phyloP scores from a whole-genome alignment of 164 flowering plant genomes.

The Euptelea pleiosperma region DNA sequence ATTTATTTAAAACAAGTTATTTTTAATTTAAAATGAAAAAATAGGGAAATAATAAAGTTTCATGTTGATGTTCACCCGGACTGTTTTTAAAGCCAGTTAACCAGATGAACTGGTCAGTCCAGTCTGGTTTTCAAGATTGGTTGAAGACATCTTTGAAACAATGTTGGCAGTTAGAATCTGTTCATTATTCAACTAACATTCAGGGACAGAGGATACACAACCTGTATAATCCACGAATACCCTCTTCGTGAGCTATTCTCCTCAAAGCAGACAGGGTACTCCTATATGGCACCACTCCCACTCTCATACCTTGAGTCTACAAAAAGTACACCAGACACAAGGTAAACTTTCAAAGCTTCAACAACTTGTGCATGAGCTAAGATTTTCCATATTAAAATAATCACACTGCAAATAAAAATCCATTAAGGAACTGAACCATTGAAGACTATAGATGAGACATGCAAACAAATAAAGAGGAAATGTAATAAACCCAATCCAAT shows the following conservation, averaged over 20 bases:
- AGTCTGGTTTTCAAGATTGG: no score
- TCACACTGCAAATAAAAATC: not conserved
- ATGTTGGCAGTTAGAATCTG: not conserved
- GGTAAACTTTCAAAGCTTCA: constrained; percentile 1
- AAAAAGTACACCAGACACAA: constrained; percentile 14
- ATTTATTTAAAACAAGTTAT: no score
- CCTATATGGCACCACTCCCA: constrained; percentile 66
- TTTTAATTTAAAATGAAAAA: no score
- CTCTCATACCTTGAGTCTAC: constrained; percentile 92
- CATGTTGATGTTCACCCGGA: no score
- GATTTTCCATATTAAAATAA: not conserved
- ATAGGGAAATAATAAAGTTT: no score
- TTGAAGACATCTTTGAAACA: constrained; percentile 11
- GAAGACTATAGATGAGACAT: no score
- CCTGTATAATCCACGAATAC: constrained; percentile 96
- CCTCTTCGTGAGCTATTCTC: constrained; percentile 87
- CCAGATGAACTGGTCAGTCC: no score
- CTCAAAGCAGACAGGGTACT: constrained; percentile 82
- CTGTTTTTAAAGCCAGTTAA: no score
- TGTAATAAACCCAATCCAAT: not conserved
- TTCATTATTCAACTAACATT: not conserved
- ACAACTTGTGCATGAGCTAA: not conserved
- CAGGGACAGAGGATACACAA: constrained; percentile 12
- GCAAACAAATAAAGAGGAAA: not conserved
- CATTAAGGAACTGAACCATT: not conserved